These are phyloP conservation scores for Neurospora discreta DNA, from an alignment of 495 filamentous ascomycete genomes.

Conservation along the genomic window DNA sequence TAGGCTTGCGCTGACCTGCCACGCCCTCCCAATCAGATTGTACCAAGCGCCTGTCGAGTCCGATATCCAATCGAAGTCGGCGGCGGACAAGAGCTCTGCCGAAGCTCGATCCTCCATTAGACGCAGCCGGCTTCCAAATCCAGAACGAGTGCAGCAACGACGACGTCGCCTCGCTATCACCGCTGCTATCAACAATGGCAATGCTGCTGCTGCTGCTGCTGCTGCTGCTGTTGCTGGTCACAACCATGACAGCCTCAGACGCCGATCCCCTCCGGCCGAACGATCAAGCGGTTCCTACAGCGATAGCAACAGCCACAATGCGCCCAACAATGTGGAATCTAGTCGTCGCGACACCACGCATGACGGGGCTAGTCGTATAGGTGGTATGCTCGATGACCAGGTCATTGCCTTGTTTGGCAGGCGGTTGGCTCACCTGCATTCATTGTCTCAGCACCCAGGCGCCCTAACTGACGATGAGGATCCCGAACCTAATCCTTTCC, in stretches of 20 bases:
- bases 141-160: constrained; percentile 29
- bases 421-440: constrained; percentile 18
- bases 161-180: constrained; percentile 15
- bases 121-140: constrained; percentile 21
- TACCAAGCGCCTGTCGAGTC: constrained; percentile 45
- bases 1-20: constrained; percentile 13
- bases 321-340: not conserved
- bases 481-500: not conserved
- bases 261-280: constrained; percentile 3
- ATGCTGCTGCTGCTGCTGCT: not conserved
- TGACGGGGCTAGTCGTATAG: constrained; percentile 9
- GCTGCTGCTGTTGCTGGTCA: not conserved
- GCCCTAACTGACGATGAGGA: constrained; percentile 4
- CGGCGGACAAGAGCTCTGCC: constrained; percentile 37
- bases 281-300: not conserved
- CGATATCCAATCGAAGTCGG: constrained; percentile 43
- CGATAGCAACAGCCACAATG: constrained; percentile 5
- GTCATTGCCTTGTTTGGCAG: constrained; percentile 19
- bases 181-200: constrained; percentile 11
- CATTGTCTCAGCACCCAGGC: constrained; percentile 9
- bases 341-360: constrained; percentile 8
- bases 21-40: constrained; percentile 26
- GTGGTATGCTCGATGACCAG: constrained; percentile 14
- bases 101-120: constrained; percentile 64
- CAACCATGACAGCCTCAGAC: not conserved